phyloP scores from a whole-genome alignment of 2,329 filamentous ascomycete genomes.

The Neofusicoccum ribis region DNA sequence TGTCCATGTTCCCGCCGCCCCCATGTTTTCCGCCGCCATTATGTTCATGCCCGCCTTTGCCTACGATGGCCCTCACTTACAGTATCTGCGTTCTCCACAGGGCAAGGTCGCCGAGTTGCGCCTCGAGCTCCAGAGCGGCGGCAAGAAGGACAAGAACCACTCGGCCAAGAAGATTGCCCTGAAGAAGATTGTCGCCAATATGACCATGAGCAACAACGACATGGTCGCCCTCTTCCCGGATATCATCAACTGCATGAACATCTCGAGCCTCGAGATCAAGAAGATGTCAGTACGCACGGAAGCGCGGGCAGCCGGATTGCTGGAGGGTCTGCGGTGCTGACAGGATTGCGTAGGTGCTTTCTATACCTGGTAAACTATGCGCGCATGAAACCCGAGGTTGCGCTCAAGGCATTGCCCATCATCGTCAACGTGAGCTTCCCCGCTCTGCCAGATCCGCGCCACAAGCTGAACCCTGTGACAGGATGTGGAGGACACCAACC shows the following conservation, averaged over 20 bases:
- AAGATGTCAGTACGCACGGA: slow-evolving; percentile 73
- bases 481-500: slow-evolving; percentile 94
- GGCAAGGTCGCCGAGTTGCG: slow-evolving; percentile 98
- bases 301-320: not conserved
- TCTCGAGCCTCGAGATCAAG: slow-evolving; percentile 95
- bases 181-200: slow-evolving; percentile 99
- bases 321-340: slow-evolving; percentile 30
- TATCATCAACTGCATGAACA: slow-evolving; percentile 92
- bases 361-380: slow-evolving; percentile 97
- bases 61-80: slow-evolving; percentile 51
- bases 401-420: slow-evolving; percentile 87
- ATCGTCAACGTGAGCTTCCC: slow-evolving; percentile 67
- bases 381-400: slow-evolving; percentile 88
- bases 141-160: slow-evolving; percentile 98
- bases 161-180: slow-evolving; percentile 93
- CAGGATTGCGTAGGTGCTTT: slow-evolving; percentile 72
- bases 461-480: slow-evolving; percentile 38
- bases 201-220: slow-evolving; percentile 99
- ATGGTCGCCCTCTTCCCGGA: slow-evolving; percentile 98
- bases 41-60: slow-evolving; percentile 42
- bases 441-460: not conserved
- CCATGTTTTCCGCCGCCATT: slow-evolving; percentile 19
- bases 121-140: slow-evolving; percentile 86
- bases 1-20: not conserved
- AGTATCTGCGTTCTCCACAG: slow-evolving; percentile 59